phyloP scores from a whole-genome alignment of 106 monocot species.

The Narthecium ossifragum region DNA sequence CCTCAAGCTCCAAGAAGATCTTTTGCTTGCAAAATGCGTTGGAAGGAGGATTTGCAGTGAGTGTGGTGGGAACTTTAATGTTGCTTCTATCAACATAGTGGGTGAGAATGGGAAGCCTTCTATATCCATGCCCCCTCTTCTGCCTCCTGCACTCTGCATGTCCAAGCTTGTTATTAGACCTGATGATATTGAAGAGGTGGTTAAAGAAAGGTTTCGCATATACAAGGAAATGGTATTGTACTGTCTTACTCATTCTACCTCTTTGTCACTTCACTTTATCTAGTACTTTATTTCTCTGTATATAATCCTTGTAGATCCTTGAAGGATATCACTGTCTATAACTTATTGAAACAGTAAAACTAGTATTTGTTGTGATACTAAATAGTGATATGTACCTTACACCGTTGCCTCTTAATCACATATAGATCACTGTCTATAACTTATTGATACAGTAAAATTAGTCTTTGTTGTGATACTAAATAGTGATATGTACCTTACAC shows the following conservation, averaged over 20 bases:
- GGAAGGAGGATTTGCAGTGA: conserved; percentile 83
- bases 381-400: too few relatives aligned
- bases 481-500: too few relatives aligned
- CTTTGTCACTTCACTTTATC: background rate
- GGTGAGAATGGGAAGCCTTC: conserved; percentile 58
- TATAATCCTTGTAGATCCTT: background rate
- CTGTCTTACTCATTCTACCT: background rate
- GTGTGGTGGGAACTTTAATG: conserved; percentile 78
- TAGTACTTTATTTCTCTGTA: background rate
- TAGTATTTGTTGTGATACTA: background rate
- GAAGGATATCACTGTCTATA: background rate
- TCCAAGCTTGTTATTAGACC: conserved; percentile 61
- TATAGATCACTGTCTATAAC: background rate
- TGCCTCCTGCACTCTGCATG: conserved; percentile 52
- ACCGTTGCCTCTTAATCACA: background rate
- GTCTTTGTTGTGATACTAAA: background rate
- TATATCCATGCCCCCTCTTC: conserved; percentile 72
- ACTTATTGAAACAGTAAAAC: background rate
- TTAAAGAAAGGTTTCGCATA: conserved; percentile 63
- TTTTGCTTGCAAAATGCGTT: conserved; percentile 65
- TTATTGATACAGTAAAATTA: background rate
- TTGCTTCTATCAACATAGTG: conserved; percentile 60
- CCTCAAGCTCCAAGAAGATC: conserved; percentile 69
- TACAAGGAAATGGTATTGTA: conserved; percentile 58
- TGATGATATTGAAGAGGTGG: conserved; percentile 84